Evolutionary conservation across 1,139 yeast species (phyloP).

Genomic region (Yamadazyma blattariae): DNA sequence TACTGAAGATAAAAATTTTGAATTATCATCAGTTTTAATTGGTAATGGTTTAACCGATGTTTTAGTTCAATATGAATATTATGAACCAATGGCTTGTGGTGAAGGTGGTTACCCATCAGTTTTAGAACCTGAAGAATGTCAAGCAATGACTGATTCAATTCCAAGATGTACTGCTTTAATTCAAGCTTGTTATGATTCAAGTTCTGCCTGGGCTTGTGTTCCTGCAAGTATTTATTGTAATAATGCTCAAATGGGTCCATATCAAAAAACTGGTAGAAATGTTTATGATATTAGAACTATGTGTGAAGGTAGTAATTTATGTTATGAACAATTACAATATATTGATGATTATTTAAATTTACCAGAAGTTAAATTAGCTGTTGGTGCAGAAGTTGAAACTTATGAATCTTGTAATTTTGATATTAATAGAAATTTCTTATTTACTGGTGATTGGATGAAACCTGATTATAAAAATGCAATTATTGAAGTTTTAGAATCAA

Average conservation of each 20-base stretch:
- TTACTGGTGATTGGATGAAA: conserved; percentile 92
- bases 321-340: conserved; percentile 50
- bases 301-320: conserved; percentile 76
- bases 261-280: conserved; percentile 85
- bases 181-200: conserved; percentile 73
- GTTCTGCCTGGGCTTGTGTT: conserved; percentile 85
- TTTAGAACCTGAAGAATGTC: conserved; percentile 75
- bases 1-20: conserved; percentile 74
- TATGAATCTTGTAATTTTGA: conserved; percentile 87
- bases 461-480: conserved; percentile 69
- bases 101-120: conserved; percentile 86
- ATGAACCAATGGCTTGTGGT: conserved; percentile 98
- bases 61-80: conserved; percentile 79
- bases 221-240: conserved; percentile 93
- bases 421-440: conserved; percentile 75
- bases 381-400: conserved; percentile 88
- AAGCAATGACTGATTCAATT: conserved; percentile 64
- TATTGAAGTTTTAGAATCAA: conserved; percentile 52
- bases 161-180: conserved; percentile 84
- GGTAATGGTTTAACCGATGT: conserved; percentile 98
- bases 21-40: conserved; percentile 82
- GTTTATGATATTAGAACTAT: conserved; percentile 88
- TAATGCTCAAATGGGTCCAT: conserved; percentile 83
- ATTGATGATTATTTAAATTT: conserved; percentile 35
- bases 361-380: conserved; percentile 56